Base-by-base conservation (phyloP, 257 asterid genomes). In the Solanum corneliomulleri region DNA sequence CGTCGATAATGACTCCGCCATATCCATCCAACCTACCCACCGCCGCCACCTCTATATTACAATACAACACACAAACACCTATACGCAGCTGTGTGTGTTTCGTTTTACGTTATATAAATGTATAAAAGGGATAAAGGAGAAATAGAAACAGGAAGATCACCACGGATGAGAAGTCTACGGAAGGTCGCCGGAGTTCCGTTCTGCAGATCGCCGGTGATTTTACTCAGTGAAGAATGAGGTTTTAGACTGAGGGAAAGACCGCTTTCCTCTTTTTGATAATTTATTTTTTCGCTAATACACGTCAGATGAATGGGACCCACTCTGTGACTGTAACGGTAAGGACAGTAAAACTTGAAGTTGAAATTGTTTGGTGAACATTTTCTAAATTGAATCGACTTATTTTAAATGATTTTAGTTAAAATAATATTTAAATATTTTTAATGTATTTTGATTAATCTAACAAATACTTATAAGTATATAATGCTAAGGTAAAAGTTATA, bases 1-100 rank as follows among this genome's bases (percentile, higher is more conserved):
- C 90, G 89, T 87, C 80, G 86, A 89, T 83, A 89, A 93, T 87
- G 90, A 90, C 89, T 92, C 97, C 91, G 92, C 94, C 98, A 94
- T 94, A 88, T 93, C 89, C 93, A 93, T 93, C 93, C 95, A 91
- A 86, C 69, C 12, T 44, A 77, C n/a, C 62, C 64, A 12, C 62
- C 37, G 33, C 82, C 20, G 5, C 58, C 37, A 12, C 56, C 58
- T 76, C 58, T 41, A 23, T 41, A 49, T 76, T 76, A 76, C 83
- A n/a, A 76, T 42, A n/a, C 58, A 41, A 76, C 83, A 76, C 58
- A 12, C 6, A 76, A 76, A 76, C 58, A 41, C 45, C 60, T 21
- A 42, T 35, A 47, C 31, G 11, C 29, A 20, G 20, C 49, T 75
- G 6, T 39, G 82, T 74, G 56, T n/a, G 37, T 77, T 14, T 44